A percentile compares a stretch with the other conserved stretches of the same genome.
Conservation (phyloP, 2,329 filamentous ascomycete species). For the Calonectria multiphialidica region DNA sequence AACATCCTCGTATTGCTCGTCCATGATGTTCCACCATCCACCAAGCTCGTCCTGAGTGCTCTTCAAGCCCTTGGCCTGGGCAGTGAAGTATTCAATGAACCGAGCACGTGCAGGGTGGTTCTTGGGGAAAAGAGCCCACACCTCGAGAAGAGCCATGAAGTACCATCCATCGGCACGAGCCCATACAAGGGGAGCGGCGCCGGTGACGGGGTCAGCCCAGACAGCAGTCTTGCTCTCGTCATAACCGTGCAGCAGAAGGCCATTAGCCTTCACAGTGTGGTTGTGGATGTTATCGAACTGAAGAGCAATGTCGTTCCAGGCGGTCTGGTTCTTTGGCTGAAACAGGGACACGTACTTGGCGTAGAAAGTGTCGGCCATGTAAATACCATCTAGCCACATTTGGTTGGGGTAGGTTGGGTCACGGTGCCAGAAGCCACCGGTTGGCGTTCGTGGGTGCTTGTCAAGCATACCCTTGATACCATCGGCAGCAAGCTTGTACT, state of each 20-base stretch:
- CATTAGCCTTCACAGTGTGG: constrained; percentile 53
- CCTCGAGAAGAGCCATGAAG: constrained; percentile 62
- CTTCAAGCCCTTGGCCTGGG: constrained; percentile 56
- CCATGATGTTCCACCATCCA: constrained; percentile 71
- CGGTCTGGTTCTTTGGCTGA: constrained; percentile 52
- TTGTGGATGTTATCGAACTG: constrained; percentile 60
- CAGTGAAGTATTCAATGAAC: constrained; percentile 53
- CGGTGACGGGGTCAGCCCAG: constrained; percentile 64
- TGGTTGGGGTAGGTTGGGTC: constrained; percentile 61
- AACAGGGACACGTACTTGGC: constrained; percentile 55
- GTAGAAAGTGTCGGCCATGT: constrained; percentile 61
- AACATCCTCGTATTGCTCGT: constrained; percentile 57
- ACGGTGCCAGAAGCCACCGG: constrained; percentile 67
- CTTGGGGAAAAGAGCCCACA: constrained; percentile 59
- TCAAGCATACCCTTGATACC: constrained; percentile 60
- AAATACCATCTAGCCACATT: constrained; percentile 71
- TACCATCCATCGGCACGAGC: constrained; percentile 68
- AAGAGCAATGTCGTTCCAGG: constrained; percentile 57
- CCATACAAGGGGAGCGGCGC: constrained; percentile 66
- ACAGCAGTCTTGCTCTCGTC: constrained; percentile 60
- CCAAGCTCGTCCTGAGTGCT: constrained; percentile 56
- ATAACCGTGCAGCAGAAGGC: constrained; percentile 66
- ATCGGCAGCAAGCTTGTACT: constrained; percentile 62
- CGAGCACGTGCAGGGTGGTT: constrained; percentile 50
- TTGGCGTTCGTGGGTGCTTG: constrained; percentile 60